Base-by-base conservation (phyloP, 2,329 filamentous ascomycete genomes). In the Phoma herbarum region DNA sequence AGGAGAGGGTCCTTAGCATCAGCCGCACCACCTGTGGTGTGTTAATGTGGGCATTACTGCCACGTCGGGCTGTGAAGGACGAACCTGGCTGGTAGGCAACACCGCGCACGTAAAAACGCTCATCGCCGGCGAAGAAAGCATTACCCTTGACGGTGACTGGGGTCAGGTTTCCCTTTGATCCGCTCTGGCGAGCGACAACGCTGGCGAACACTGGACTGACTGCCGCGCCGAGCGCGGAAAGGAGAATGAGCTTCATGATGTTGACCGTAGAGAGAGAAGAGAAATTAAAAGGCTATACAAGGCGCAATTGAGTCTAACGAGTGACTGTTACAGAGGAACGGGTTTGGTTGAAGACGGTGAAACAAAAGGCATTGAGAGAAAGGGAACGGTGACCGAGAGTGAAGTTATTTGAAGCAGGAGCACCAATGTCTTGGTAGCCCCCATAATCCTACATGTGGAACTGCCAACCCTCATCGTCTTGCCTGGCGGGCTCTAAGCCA, bases 1-100 rank as follows among this genome's bases (percentile, higher is more conserved):
- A 91, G 88, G 47, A 97, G 87, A 61, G 93, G 92, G 73, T 97
- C 93, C 46, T 80, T 77, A 47, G 73, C 73, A 61, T 72, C 73
- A 6, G 74, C 61, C 14, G 74, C 74, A 65, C 74, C 74, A 86
- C 79, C 74, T 76, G 35, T 18, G 20, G 23, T n/a, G n/a, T 57
- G 37, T 69, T 42, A 72, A 59, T 56, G 50, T 29, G 2, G 23
- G 4, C 37, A 9, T 29, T 23, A 7, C 22, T 4, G 35, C 84
- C 73, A 43, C 81, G 83, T 20, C 82, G 82, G 22, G 16, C 11
- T 12, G 35, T 26, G 14, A 25, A 25, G 14, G 18, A 67, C 70
- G n/a, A 85, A 76, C 85, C 84, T 57, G 85, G 86, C 76, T 89
- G 87, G 75, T 88, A 89, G 76, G 90, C 88, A 63, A 86, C 80